These are phyloP conservation scores for Starmerella lactis-condensi DNA, from an alignment of 805 yeast genomes.

Conservation along the genomic window DNA sequence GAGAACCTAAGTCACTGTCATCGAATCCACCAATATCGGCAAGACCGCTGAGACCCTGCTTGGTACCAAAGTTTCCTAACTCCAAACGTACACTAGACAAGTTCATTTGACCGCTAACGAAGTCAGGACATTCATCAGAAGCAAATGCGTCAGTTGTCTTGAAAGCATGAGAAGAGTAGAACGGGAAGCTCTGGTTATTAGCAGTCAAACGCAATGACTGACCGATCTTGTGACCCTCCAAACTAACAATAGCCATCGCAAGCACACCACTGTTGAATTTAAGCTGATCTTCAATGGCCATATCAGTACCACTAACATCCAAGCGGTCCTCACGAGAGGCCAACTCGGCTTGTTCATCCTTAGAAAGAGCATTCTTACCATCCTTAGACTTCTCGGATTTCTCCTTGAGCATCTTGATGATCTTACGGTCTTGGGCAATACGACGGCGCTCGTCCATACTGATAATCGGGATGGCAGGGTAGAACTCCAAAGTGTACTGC, in stretches of 20 bases:
- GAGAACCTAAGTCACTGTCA: background rate
- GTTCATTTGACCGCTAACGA: constrained; percentile 16
- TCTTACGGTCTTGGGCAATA: constrained; percentile 36
- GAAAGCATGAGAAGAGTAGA: constrained; percentile 41
- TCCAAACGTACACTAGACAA: constrained; percentile 15
- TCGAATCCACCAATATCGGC: constrained; percentile 9
- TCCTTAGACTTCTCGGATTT: constrained; percentile 12
- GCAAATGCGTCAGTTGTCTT: constrained; percentile 20
- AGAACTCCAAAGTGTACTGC: constrained; percentile 58
- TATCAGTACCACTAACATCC: constrained; percentile 19
- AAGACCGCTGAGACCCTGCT: constrained; percentile 6
- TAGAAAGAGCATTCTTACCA: constrained; percentile 10
- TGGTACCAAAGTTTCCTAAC: constrained; percentile 10
- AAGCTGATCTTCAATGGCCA: constrained; percentile 30
- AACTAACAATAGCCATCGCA: constrained; percentile 34
- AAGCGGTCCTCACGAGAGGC: constrained; percentile 16
- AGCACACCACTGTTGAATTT: constrained; percentile 58
- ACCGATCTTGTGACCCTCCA: constrained; percentile 21
- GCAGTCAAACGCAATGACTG: constrained; percentile 56
- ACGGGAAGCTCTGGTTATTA: constrained; percentile 54
- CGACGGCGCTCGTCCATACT: constrained; percentile 37
- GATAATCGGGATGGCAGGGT: constrained; percentile 64
- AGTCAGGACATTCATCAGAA: constrained; percentile 17
- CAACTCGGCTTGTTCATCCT: constrained; percentile 22
- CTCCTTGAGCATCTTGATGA: constrained; percentile 15